phyloP scores from a whole-genome alignment of 352 stramenopile genomes.

The Pythium coloratum region DNA sequence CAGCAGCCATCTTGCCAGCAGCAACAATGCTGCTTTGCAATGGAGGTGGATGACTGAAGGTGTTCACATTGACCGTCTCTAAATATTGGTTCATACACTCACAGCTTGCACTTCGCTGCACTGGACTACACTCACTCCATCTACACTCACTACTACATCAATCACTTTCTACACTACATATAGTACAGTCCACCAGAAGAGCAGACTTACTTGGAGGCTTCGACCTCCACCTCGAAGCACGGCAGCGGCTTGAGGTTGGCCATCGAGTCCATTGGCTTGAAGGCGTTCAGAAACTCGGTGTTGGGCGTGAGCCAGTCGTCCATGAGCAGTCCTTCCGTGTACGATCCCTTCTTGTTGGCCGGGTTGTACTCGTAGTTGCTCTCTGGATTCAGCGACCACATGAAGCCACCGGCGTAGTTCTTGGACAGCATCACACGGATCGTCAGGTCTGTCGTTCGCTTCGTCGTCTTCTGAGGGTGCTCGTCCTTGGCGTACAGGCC shows the following conservation, averaged over 20 bases:
- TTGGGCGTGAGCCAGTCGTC: slow-evolving; percentile 84
- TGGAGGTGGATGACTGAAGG: too few relatives aligned
- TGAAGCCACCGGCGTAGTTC: slow-evolving; percentile 72
- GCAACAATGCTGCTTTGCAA: too few relatives aligned
- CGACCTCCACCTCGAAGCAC: slow-evolving; percentile 44
- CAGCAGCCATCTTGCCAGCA: neutral
- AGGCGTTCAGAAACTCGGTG: slow-evolving; percentile 60
- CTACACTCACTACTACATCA: neutral
- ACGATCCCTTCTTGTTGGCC: slow-evolving; percentile 49
- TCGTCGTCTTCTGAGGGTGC: slow-evolving; percentile 67
- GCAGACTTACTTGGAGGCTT: slow-evolving; percentile 1
- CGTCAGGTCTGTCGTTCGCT: slow-evolving; percentile 71
- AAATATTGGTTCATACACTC: slow-evolving; percentile 10
- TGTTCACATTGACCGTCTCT: neutral
- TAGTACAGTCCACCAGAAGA: neutral
- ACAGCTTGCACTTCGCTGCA: slow-evolving; percentile 5
- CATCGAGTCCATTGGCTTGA: slow-evolving; percentile 67
- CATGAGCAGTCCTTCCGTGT: slow-evolving; percentile 70
- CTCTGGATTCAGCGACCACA: slow-evolving; percentile 85
- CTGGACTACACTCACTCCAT: neutral
- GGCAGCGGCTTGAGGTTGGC: slow-evolving; percentile 59
- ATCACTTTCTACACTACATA: neutral
- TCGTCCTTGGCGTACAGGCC: slow-evolving; percentile 68
- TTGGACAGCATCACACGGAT: slow-evolving; percentile 66
- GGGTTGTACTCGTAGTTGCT: slow-evolving; percentile 79